Base-by-base conservation (phyloP, 768 basidiomycete species). In the Panus rudis region DNA sequence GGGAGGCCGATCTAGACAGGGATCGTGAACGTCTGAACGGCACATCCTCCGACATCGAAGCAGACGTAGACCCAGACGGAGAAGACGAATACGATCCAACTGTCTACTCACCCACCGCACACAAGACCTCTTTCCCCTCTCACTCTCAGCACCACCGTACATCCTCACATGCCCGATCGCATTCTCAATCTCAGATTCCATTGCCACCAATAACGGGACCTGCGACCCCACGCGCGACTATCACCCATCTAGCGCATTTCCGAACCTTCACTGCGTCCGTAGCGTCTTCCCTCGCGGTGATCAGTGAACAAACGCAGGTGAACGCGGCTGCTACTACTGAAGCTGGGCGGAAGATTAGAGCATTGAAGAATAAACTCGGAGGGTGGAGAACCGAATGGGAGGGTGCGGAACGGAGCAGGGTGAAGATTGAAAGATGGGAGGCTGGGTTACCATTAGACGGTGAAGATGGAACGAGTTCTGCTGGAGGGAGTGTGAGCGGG, bases 231-330 rank as follows among this genome's bases (percentile, higher is more conserved):
- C 71, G 76, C 11, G 67, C 67, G 35, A 70, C 81, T 0, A 70
- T 87, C 37, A 71, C 79, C 2, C 81, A 86, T 45, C 69, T 92
- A 38, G 68, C 76, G 3, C 73, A 84, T 50, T 68, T 92, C 45
- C 82, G 89, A 32, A 73, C 78, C 19, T 74, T 79, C 58, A 92
- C 90, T 0, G 61, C 79, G 7, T 83, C 86, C 7, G 75, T 92
- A 40, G 79, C 84, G 35, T 66, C 80, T 19, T 84, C 87, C 10
- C 73, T 93, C 34, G 74, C 80, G 2, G 76, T 79, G 25, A 78
- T 92, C 50, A 88, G 84, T 20, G 90, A 93, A 54, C 86, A 91
- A 47, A 84, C 88, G 12, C 90, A 93, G 58, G 87, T 91, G 39
- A 89, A 90, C 54, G 79, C 82, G 8, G 91, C 85, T 1, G 84